Base-by-base conservation (phyloP, 2,329 filamentous ascomycete genomes). In the Paracoccidioides brasiliensis region DNA sequence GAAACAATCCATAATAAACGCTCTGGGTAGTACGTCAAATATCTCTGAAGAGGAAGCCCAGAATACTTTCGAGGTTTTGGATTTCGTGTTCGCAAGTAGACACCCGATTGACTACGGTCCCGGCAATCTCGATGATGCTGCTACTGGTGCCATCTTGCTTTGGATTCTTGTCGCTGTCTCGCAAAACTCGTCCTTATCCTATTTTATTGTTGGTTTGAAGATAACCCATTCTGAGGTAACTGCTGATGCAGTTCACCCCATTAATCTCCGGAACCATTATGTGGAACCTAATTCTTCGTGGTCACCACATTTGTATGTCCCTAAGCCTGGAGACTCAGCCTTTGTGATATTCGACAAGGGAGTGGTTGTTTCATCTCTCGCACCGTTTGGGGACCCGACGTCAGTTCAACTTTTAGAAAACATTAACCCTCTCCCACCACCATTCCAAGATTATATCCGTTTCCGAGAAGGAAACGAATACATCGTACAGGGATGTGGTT, bases 381-480 rank as follows among this genome's bases (percentile, higher is more conserved):
- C 80, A 2, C 78, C 78, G 52, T 76, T 80, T 1, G 80, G 83
- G 12, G 82, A 88, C 45, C 84, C 83, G 2, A 87, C 88, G 6
- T 86, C 90, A 52, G 81, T 82, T 1, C 90, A 95, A 66, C 76
- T 94, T 3, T 79, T 86, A 59, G 74, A 80, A 55, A 84, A 87
- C 55, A 84, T 78, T 41, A 79, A 84, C 62, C 67, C 83, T 28
- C 80, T 82, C 0, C 38, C 6, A 42, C 72, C 83, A 15, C 79
- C 82, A 0, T 96, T 90, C 62, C 90, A 97, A 67, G 93, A 98
- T 68, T 83, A 87, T 1, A 78, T 98, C 40, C 86, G 90, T 63
- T 84, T 98, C 56, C 82, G 85, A 42, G 66, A 73, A 30, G 75
- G 75, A 55, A 70, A 72, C 35, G 70, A 72, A 38, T 73, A 79